Conservation (phyloP, 2,329 filamentous ascomycete genomes). For the Escovopsis sp. region DNA sequence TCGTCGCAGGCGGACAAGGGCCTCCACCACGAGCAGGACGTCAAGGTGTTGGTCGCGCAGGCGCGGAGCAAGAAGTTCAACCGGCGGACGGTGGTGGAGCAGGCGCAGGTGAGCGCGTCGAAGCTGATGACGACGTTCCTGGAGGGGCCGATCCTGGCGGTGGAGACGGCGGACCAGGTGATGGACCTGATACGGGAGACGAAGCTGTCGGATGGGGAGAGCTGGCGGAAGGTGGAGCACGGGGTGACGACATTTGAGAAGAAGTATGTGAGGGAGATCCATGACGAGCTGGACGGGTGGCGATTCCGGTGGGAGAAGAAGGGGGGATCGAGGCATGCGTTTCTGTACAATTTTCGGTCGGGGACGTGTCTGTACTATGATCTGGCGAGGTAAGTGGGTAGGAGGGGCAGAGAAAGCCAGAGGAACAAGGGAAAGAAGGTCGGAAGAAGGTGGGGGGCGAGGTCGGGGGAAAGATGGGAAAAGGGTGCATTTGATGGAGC, state of each 20-base stretch:
- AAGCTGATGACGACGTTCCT: constrained; percentile 56
- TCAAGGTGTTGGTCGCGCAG: constrained; percentile 69
- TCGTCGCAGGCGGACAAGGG: constrained; percentile 10
- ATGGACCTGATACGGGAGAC: constrained; percentile 64
- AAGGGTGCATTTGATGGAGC: too few species aligned
- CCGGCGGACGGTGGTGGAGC: constrained; percentile 70
- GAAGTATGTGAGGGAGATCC: constrained; percentile 69
- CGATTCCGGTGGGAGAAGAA: constrained; percentile 38
- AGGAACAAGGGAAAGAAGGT: too few species aligned
- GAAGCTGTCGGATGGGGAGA: constrained; percentile 62
- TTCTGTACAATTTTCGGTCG: constrained; percentile 84
- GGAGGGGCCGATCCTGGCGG: constrained; percentile 66
- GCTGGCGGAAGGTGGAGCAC: constrained; percentile 71
- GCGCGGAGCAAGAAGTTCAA: constrained; percentile 87
- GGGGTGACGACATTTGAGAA: constrained; percentile 60
- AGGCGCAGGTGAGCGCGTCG: constrained; percentile 44
- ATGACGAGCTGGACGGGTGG: constrained; percentile 57
- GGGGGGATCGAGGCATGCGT: constrained; percentile 51
- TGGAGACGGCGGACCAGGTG: constrained; percentile 75
- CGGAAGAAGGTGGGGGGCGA: too few species aligned
- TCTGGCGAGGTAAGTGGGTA: constrained; percentile 31
- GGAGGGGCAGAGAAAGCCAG: background rate
- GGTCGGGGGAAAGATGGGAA: too few species aligned
- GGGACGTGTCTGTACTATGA: constrained; percentile 79
- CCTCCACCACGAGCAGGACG: constrained; percentile 47